Evolutionary conservation across 768 basidiomycete genomes (phyloP).

Genomic region (Boletus rufocinnamomeus): DNA sequence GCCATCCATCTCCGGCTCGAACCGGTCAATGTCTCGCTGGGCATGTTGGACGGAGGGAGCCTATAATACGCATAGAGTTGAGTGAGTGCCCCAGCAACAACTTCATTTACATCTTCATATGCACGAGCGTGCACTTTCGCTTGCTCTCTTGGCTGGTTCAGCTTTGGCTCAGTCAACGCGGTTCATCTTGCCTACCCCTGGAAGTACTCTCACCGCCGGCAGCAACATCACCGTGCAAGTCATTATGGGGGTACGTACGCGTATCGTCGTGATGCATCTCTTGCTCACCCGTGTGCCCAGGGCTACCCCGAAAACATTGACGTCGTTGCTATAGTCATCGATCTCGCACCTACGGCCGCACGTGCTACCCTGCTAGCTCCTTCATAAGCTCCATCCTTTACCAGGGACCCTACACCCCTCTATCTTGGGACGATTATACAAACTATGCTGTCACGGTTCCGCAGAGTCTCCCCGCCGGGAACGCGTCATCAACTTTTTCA

Average conservation of each 20-base stretch:
- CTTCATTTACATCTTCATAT: no score
- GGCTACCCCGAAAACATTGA: slow-evolving; percentile 27
- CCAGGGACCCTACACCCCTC: slow-evolving; percentile 38
- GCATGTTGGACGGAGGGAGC: no score
- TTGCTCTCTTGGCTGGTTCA: slow-evolving; percentile 14
- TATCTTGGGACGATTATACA: no score
- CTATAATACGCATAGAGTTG: no score
- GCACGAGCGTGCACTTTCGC: no score
- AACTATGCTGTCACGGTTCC: no score
- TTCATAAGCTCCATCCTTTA: slow-evolving; percentile 36
- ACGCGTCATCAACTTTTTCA: no score
- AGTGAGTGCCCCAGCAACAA: no score
- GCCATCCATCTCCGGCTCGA: no score
- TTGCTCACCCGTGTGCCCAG: slow-evolving; percentile 9
- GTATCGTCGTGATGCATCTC: neutral
- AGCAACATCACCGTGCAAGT: slow-evolving; percentile 17
- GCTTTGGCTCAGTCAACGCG: slow-evolving; percentile 20
- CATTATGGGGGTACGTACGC: slow-evolving; percentile 19
- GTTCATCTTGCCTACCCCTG: slow-evolving; percentile 13
- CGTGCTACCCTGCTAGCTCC: slow-evolving; percentile 27
- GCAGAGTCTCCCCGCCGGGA: no score
- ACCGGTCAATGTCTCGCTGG: no score
- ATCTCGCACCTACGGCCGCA: slow-evolving; percentile 21
- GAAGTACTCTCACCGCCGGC: slow-evolving; percentile 12
- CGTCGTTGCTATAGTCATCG: slow-evolving; percentile 35